Conservation (phyloP, 441 rosid species). For the Viola pubescens region DNA sequence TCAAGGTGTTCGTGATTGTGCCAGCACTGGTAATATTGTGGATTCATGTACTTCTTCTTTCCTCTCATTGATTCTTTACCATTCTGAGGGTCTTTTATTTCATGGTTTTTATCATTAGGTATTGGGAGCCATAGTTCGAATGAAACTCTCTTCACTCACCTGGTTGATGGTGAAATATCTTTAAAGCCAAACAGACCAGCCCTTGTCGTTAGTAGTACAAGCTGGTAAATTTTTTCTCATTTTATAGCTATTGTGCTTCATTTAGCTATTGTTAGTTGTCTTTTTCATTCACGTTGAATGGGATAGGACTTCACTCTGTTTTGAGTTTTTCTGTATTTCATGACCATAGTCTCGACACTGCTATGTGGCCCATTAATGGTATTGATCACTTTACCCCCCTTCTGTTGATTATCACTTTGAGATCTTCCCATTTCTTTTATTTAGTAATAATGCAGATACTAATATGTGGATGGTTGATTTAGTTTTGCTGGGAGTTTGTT, state of each 20-base stretch:
- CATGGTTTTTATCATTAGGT: slow-evolving; percentile 16
- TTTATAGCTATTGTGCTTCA: background rate
- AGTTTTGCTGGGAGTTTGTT: too few species aligned
- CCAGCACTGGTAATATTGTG: slow-evolving; percentile 45
- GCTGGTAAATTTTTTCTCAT: slow-evolving; percentile 50
- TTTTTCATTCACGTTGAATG: background rate
- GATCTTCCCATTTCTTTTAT: too few species aligned
- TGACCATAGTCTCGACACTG: too few species aligned
- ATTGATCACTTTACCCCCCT: too few species aligned
- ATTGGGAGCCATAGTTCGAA: slow-evolving; percentile 19
- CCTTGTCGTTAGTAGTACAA: slow-evolving; percentile 90
- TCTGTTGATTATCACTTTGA: too few species aligned
- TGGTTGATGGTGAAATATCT: slow-evolving; percentile 28
- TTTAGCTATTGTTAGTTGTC: background rate
- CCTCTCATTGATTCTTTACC: background rate
- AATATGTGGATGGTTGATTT: too few species aligned
- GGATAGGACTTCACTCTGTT: background rate
- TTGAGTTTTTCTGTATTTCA: background rate
- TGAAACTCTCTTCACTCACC: slow-evolving; percentile 60
- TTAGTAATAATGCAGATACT: too few species aligned
- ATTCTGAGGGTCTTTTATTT: slow-evolving; percentile 6
- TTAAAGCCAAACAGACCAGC: slow-evolving; percentile 75
- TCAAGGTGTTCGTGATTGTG: slow-evolving; percentile 49
- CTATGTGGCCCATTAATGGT: too few species aligned
- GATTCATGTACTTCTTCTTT: too few species aligned